A percentile compares a stretch with the other conserved stretches of the same genome.
phyloP scores from a whole-genome alignment of 257 asterid genomes.

The Solanum microdontum region DNA sequence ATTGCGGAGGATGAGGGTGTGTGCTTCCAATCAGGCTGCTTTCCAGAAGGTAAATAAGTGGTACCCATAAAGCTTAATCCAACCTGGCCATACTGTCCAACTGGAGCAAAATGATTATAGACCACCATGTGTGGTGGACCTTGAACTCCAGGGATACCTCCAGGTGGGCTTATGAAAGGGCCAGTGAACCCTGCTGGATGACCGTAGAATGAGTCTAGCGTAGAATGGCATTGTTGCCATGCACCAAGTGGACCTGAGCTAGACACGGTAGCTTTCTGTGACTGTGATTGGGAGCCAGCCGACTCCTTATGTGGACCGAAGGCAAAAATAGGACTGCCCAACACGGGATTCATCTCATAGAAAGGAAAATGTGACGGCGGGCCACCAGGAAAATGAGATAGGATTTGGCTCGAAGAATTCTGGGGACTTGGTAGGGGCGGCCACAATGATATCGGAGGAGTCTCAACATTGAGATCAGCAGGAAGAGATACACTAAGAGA shows the following conservation, averaged over 20 bases:
- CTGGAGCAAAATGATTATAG: conserved; percentile 95
- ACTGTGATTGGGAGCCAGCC: conserved; percentile 53
- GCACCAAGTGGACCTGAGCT: conserved; percentile 62
- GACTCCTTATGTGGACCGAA: conserved; percentile 73
- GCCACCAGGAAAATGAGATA: conserved; percentile 78
- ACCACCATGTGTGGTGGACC: conserved; percentile 96
- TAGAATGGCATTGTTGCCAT: conserved; percentile 83
- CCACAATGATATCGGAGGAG: conserved; percentile 86
- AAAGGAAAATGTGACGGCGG: conserved; percentile 83
- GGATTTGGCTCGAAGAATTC: conserved; percentile 60
- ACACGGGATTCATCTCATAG: conserved; percentile 80
- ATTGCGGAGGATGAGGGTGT: conserved; percentile 36
- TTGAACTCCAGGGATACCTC: conserved; percentile 84
- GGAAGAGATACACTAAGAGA: conserved; percentile 82
- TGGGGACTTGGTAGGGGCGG: conserved; percentile 80
- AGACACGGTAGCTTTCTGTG: conserved; percentile 43
- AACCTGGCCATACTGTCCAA: conserved; percentile 92
- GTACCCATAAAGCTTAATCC: conserved; percentile 98
- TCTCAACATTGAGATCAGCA: conserved; percentile 92
- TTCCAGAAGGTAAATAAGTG: conserved; percentile 82
- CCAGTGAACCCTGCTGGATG: conserved; percentile 74
- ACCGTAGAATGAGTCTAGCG: conserved; percentile 82
- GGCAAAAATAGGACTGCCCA: conserved; percentile 82
- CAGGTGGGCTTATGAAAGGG: conserved; percentile 66
- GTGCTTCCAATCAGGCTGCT: conserved; percentile 90